phyloP scores from a whole-genome alignment of 495 filamentous ascomycete genomes.

The Penicillium fimorum region DNA sequence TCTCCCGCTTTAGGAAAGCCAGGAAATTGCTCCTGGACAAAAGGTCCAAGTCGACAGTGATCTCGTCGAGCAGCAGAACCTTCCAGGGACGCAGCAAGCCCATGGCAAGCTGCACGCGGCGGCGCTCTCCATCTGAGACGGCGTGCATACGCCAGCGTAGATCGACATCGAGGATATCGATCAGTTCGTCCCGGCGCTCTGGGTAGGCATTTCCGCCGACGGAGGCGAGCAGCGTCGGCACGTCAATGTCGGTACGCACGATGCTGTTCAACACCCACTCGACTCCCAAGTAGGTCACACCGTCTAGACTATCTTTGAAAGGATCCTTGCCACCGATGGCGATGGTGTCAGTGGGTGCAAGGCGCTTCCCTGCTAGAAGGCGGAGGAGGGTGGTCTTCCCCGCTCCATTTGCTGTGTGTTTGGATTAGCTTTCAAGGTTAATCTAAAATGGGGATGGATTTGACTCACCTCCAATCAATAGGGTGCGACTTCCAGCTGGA shows the following conservation, averaged over 20 bases:
- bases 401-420: constrained; percentile 76
- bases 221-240: constrained; percentile 75
- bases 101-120: constrained; percentile 94
- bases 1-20: constrained; percentile 82
- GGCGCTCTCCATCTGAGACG: constrained; percentile 85
- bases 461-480: constrained; percentile 80
- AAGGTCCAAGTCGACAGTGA: constrained; percentile 94
- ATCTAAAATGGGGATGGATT: background rate
- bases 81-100: constrained; percentile 91
- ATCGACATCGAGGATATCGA: constrained; percentile 89
- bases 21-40: constrained; percentile 81
- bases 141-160: constrained; percentile 90
- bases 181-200: constrained; percentile 78
- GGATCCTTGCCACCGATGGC: constrained; percentile 79
- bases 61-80: constrained; percentile 89
- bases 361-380: constrained; percentile 85
- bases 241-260: constrained; percentile 91
- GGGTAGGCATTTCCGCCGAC: constrained; percentile 85
- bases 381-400: constrained; percentile 96
- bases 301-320: constrained; percentile 82
- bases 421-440: constrained; percentile 6
- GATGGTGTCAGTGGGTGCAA: constrained; percentile 73
- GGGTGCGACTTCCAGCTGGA: constrained; percentile 78
- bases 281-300: constrained; percentile 92
- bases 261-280: constrained; percentile 99